Evolutionary conservation across 164 flowering plant species (phyloP), one percentile per base, ranked within the genome.

Genomic region (Piper longum): DNA sequence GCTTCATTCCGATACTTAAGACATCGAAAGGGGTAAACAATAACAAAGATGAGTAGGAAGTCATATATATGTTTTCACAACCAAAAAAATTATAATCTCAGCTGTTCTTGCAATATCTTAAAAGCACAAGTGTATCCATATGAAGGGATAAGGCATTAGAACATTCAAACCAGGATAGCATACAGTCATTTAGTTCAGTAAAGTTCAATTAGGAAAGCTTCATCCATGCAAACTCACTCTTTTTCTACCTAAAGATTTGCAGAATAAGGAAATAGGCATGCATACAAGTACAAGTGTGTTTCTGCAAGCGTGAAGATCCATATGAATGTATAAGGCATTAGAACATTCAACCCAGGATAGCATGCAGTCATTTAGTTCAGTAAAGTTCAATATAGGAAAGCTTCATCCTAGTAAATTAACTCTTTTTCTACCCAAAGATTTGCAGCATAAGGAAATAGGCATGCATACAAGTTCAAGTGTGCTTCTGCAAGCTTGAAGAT

Each of bases 1-100:
- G 96, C 96, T 77, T 86, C 87, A 48, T 88, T 89, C 75, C 88
- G 63, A 72, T 92, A 81, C 98, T 92, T 85, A 66, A 41, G 9
- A 56, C 40, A 57, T 26, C 16, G 45, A 65, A 65, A 57, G 36
- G 36, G 36, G 54, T 19, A 56, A 17, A 61, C 39, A 44, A 43
- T 57, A 16, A 60, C 41, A 17, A 58, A 62, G 41, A 40, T 62
- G 51, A 13, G 45, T 2, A 60, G 26, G 45, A 14, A 60, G 36
- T 26, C 36, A 26, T 26, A 48, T 48, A 5, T 44, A 48, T 5
- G 52, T 5, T 26, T 26, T 44, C 48, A 5, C 7, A 1, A 44
- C 11, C 11, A 44, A 44, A 44, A 44, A 11, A 6, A 44, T 44
- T 6, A 44, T 44, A 44, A 44, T 44, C 48, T 48, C 52, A 9